Conservation (phyloP, 1,284 basidiomycete species). For the Taiwanofungus camphoratus region DNA sequence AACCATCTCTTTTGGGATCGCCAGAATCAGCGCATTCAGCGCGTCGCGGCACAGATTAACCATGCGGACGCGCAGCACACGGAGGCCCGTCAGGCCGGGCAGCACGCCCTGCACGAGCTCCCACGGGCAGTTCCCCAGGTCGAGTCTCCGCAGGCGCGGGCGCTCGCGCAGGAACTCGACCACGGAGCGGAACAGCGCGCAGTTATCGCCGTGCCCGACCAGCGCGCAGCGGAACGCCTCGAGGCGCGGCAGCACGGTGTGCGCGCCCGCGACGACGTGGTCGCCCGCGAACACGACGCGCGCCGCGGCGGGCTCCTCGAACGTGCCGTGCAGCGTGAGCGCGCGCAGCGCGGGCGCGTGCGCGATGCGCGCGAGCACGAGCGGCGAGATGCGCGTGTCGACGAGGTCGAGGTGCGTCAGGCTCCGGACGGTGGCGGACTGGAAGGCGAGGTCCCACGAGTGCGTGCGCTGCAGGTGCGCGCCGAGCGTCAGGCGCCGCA, state of each 20-base stretch:
- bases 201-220: slow-evolving; percentile 55
- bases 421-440: slow-evolving; percentile 53
- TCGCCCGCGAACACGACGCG: slow-evolving; percentile 59
- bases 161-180: slow-evolving; percentile 46
- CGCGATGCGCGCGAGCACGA: slow-evolving; percentile 55
- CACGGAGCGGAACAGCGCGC: slow-evolving; percentile 45
- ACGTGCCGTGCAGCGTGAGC: slow-evolving; percentile 58
- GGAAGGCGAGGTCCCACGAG: slow-evolving; percentile 60
- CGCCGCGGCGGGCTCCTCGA: slow-evolving; percentile 52
- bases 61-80: slow-evolving; percentile 52
- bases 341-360: slow-evolving; percentile 53
- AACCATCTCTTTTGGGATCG: slow-evolving; percentile 43
- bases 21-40: slow-evolving; percentile 34
- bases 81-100: slow-evolving; percentile 41
- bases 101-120: slow-evolving; percentile 47
- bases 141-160: slow-evolving; percentile 44
- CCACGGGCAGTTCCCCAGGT: slow-evolving; percentile 60
- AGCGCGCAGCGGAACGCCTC: slow-evolving; percentile 56
- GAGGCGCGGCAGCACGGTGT: slow-evolving; percentile 57
- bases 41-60: slow-evolving; percentile 37
- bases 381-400: slow-evolving; percentile 56
- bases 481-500: slow-evolving; percentile 58
- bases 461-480: slow-evolving; percentile 58
- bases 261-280: slow-evolving; percentile 48
- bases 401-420: slow-evolving; percentile 64